Evolutionary conservation across 2,329 filamentous ascomycete genomes (phyloP).

Genomic region (Endoconidiophora laricicola): DNA sequence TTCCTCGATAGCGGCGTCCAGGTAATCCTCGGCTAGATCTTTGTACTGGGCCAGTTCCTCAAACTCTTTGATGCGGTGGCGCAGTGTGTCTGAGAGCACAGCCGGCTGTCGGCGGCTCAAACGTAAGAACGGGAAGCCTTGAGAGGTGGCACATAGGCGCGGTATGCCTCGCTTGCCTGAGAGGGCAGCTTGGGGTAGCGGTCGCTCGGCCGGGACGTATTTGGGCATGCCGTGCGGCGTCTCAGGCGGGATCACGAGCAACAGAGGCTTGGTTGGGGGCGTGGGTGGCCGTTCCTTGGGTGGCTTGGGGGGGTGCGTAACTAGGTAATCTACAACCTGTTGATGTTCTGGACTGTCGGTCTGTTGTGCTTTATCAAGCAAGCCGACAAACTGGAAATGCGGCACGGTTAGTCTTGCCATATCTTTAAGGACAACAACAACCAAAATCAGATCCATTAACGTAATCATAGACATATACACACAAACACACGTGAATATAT

Average conservation of each 20-base stretch:
- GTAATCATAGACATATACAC: no score
- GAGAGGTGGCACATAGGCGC: constrained; percentile 32
- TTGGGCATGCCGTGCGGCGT: constrained; percentile 22
- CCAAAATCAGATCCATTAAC: not conserved
- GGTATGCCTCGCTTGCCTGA: constrained; percentile 38
- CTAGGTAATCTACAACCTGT: constrained; percentile 20
- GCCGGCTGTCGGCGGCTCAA: constrained; percentile 47
- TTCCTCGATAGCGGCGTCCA: constrained; percentile 21
- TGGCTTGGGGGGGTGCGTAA: not conserved
- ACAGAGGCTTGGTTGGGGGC: constrained; percentile 18
- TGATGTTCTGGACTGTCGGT: constrained; percentile 24
- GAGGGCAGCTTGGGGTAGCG: constrained; percentile 32
- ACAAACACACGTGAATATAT: no score
- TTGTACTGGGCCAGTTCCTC: constrained; percentile 23
- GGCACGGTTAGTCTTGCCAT: not conserved
- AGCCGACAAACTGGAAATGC: constrained; percentile 23
- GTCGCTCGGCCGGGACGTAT: constrained; percentile 31
- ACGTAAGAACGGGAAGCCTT: constrained; percentile 47
- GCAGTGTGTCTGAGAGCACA: constrained; percentile 40
- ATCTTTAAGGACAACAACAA: not conserved
- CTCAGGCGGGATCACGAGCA: constrained; percentile 20
- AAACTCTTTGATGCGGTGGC: constrained; percentile 30
- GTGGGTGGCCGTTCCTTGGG: constrained; percentile 15
- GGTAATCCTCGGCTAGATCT: constrained; percentile 23
- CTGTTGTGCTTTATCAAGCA: constrained; percentile 24